phyloP scores from a whole-genome alignment of 2,329 filamentous ascomycete species.

The Fusarium subtropicale region DNA sequence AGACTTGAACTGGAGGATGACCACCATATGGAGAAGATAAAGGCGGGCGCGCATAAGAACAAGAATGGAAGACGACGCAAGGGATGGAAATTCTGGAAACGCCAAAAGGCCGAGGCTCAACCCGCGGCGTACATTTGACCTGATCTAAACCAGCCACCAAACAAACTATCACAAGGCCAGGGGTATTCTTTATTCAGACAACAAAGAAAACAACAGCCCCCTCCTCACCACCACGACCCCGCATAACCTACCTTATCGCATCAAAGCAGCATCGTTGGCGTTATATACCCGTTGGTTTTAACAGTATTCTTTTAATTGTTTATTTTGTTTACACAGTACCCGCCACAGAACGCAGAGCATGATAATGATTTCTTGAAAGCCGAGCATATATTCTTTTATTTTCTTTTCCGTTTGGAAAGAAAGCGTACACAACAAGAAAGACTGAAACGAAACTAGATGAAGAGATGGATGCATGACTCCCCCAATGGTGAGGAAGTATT shows the following conservation, averaged over 20 bases:
- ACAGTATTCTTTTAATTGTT: conserved; percentile 26
- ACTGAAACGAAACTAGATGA: conserved; percentile 42
- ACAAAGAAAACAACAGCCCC: conserved; percentile 6
- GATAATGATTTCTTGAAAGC: conserved; percentile 44
- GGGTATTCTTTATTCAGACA: background rate
- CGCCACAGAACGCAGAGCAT: background rate
- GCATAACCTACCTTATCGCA: conserved; percentile 20
- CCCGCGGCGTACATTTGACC: conserved; percentile 28
- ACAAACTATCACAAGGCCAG: conserved; percentile 1
- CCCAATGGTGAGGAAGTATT: conserved; percentile 31
- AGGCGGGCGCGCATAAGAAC: conserved; percentile 5
- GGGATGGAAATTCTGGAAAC: conserved; percentile 48
- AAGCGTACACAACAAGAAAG: conserved; percentile 38
- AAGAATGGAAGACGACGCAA: conserved; percentile 38
- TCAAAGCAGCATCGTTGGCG: conserved; percentile 51
- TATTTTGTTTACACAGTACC: background rate
- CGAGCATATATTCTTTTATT: background rate
- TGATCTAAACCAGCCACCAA: background rate
- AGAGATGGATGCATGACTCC: conserved; percentile 34
- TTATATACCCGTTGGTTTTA: conserved; percentile 52
- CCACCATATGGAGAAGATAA: conserved; percentile 45
- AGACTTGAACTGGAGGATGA: conserved; percentile 67
- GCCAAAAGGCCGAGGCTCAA: conserved; percentile 44
- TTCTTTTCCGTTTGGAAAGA: conserved; percentile 20
- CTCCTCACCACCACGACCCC: background rate